These are phyloP conservation scores for Cladorrhinum samala DNA, from an alignment of 495 filamentous ascomycete genomes.

Conservation along the genomic window DNA sequence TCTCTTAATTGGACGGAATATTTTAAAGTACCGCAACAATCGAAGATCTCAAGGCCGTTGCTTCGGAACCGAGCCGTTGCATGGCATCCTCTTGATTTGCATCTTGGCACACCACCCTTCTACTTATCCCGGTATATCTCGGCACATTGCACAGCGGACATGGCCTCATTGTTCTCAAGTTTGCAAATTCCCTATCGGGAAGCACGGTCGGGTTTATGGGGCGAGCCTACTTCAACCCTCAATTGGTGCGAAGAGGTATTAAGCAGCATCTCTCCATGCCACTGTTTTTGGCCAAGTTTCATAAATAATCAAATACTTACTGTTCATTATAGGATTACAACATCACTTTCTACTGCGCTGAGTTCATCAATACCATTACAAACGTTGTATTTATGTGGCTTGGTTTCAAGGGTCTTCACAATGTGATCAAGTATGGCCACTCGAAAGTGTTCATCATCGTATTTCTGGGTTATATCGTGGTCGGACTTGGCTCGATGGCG, in stretches of 20 bases:
- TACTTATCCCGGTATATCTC: too few relatives aligned
- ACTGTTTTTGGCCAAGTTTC: background rate
- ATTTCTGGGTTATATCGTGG: slow-evolving; percentile 69
- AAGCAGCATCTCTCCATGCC: background rate
- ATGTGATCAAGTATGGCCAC: slow-evolving; percentile 63
- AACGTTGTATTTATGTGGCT: slow-evolving; percentile 74
- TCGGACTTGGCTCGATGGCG: slow-evolving; percentile 72
- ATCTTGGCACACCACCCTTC: background rate
- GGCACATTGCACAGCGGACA: background rate
- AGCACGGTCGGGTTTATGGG: slow-evolving; percentile 68
- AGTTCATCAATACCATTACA: slow-evolving; percentile 57
- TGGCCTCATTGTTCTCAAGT: slow-evolving; percentile 7
- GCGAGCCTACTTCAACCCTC: slow-evolving; percentile 77
- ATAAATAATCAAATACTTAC: too few relatives aligned
- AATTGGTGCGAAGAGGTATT: slow-evolving; percentile 91
- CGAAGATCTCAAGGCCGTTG: too few relatives aligned
- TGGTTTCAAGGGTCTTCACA: slow-evolving; percentile 64
- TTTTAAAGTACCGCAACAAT: too few relatives aligned
- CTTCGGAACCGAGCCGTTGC: background rate
- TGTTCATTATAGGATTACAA: slow-evolving; percentile 45
- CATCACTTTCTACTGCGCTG: slow-evolving; percentile 43
- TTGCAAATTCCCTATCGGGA: slow-evolving; percentile 62
- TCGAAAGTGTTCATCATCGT: slow-evolving; percentile 66
- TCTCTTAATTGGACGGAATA: too few relatives aligned
- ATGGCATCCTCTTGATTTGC: background rate